A percentile compares a stretch with the other conserved stretches of the same genome.
Conservation (phyloP, 148 eudicot species). For the Fagopyrum tataricum region DNA sequence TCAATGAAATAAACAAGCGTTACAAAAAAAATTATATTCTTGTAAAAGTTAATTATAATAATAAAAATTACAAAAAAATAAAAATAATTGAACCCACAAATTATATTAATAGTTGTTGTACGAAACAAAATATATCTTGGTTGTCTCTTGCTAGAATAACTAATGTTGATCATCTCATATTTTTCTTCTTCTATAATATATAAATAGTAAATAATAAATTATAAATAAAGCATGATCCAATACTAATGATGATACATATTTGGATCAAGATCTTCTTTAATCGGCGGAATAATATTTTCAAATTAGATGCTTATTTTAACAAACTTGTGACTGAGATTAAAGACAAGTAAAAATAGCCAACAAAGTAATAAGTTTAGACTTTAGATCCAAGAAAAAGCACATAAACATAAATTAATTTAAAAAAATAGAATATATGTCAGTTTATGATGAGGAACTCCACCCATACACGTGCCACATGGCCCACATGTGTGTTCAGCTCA, state of each 20-base stretch:
- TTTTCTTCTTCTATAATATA: too few relatives aligned
- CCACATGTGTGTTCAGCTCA: not conserved
- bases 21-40: too few relatives aligned
- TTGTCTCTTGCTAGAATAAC: too few relatives aligned
- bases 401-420: not conserved
- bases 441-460: not conserved
- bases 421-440: not conserved
- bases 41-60: too few relatives aligned
- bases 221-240: not conserved
- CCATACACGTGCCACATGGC: not conserved
- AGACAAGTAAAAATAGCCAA: not conserved
- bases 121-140: too few relatives aligned
- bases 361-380: not conserved
- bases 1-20: too few relatives aligned
- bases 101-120: too few relatives aligned
- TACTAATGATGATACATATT: not conserved
- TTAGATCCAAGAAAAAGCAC: not conserved
- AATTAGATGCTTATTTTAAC: not conserved
- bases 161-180: too few relatives aligned
- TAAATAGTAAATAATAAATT: too few relatives aligned
- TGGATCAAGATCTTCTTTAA: not conserved
- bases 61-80: too few relatives aligned
- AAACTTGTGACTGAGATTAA: not conserved
- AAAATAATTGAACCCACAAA: too few relatives aligned
- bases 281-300: too few relatives aligned